These are phyloP conservation scores for Populus trichocarpa DNA, from an alignment of 441 rosid species.

Conservation along the genomic window DNA sequence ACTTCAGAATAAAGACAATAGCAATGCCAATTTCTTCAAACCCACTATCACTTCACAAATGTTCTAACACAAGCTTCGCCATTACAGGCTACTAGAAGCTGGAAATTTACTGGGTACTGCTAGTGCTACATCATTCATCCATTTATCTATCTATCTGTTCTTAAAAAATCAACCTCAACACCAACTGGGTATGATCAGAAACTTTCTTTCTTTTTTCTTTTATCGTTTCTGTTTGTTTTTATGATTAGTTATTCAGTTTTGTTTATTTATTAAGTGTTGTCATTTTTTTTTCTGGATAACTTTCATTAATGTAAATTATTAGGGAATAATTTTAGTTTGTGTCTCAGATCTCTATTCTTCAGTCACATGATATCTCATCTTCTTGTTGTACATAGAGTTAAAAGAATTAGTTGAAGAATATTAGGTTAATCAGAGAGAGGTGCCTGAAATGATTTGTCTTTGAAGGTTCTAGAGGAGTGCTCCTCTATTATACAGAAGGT, in stretches of 20 bases:
- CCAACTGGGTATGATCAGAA: constrained; percentile 6
- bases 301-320: constrained; percentile 31
- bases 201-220: not conserved
- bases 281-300: constrained; percentile 11
- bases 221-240: not conserved
- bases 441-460: not conserved
- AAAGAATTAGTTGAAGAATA: constrained; percentile 7
- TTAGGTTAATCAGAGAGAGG: not conserved
- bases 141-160: not conserved
- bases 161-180: not conserved
- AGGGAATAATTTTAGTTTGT: constrained; percentile 18
- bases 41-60: not conserved
- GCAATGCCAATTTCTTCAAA: constrained; percentile 10
- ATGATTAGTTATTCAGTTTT: not conserved
- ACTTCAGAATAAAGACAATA: constrained; percentile 2
- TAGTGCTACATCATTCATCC: not conserved
- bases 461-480: not conserved
- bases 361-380: constrained; percentile 19
- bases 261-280: not conserved
- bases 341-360: constrained; percentile 20
- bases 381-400: not conserved
- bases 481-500: not conserved
- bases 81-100: not conserved
- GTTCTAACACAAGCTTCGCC: not conserved
- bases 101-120: not conserved